phyloP scores from a whole-genome alignment of 169 alveolate genomes.

The Plasmodium knowlesi region DNA sequence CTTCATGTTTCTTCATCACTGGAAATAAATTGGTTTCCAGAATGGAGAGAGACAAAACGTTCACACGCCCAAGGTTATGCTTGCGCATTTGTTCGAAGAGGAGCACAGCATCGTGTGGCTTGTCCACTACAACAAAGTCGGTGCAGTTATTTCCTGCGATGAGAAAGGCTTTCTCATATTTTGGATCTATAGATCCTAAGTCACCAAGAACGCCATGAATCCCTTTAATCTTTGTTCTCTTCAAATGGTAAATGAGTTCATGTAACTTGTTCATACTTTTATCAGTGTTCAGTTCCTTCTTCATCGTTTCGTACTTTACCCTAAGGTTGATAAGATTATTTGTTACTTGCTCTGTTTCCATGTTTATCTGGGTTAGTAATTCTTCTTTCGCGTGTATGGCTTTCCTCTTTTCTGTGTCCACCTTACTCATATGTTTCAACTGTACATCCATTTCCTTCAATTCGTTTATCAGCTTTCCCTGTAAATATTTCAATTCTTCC shows the following conservation, averaged over 20 bases:
- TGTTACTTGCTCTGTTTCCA: constrained; percentile 10
- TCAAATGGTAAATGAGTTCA: constrained; percentile 76
- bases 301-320: constrained; percentile 77
- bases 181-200: constrained; percentile 90
- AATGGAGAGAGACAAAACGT: constrained; percentile 87
- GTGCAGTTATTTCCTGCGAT: constrained; percentile 89
- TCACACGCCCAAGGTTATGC: constrained; percentile 90
- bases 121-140: constrained; percentile 93
- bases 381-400: background rate
- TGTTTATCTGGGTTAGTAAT: constrained; percentile 49
- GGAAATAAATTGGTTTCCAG: constrained; percentile 77
- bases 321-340: constrained; percentile 22
- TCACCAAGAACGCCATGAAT: constrained; percentile 95
- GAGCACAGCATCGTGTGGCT: constrained; percentile 90
- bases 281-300: constrained; percentile 69
- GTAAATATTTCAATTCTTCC: constrained; percentile 31
- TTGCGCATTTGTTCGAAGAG: constrained; percentile 90
- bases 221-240: constrained; percentile 80
- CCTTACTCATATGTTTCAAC: constrained; percentile 22
- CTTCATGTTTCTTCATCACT: constrained; percentile 70
- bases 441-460: constrained; percentile 55
- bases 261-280: constrained; percentile 72
- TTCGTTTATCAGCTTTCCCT: constrained; percentile 53
- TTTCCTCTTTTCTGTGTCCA: constrained; percentile 27
- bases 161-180: constrained; percentile 92